Percentiles rank a stretch among this genome's conserved stretches.
Conservation (phyloP, 129 eudicot genomes). For the Helianthus tuberosus region DNA sequence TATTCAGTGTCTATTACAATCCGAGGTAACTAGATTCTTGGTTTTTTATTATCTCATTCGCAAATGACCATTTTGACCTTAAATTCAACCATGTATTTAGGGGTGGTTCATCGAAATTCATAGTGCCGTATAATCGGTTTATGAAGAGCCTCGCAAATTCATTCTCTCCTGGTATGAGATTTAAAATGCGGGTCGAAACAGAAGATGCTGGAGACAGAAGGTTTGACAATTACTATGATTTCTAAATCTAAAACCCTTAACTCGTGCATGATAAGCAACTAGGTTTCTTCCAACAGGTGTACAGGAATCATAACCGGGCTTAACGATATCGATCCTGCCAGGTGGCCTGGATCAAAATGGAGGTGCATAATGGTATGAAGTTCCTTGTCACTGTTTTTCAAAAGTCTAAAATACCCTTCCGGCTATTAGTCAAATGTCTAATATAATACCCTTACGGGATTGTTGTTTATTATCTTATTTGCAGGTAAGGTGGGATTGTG, state of each 20-base stretch:
- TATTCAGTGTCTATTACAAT: slow-evolving; percentile 71
- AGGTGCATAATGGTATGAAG: slow-evolving; percentile 74
- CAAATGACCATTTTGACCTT: not conserved
- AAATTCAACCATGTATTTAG: slow-evolving; percentile 31
- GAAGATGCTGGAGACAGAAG: slow-evolving; percentile 92
- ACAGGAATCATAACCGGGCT: slow-evolving; percentile 71
- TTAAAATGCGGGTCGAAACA: slow-evolving; percentile 74
- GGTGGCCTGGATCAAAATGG: slow-evolving; percentile 98
- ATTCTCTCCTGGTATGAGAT: slow-evolving; percentile 78
- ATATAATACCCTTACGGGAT: not conserved
- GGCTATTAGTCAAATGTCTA: not conserved
- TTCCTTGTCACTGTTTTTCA: not conserved
- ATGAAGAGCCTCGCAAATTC: slow-evolving; percentile 54
- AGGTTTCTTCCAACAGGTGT: slow-evolving; percentile 42
- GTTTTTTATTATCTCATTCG: not conserved
- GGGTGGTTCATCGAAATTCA: slow-evolving; percentile 61
- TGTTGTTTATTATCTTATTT: slow-evolving; percentile 5
- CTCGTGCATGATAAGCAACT: slow-evolving; percentile 5
- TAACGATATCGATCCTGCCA: slow-evolving; percentile 64
- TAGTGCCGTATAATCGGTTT: slow-evolving; percentile 65
- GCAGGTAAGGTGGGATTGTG: slow-evolving; percentile 92
- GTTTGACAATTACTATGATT: slow-evolving; percentile 31
- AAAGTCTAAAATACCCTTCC: not conserved
- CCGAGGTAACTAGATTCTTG: slow-evolving; percentile 55
- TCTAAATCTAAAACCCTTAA: not conserved